Base-by-base conservation (phyloP, 495 filamentous ascomycete genomes). In the Penicillium paradoxum region DNA sequence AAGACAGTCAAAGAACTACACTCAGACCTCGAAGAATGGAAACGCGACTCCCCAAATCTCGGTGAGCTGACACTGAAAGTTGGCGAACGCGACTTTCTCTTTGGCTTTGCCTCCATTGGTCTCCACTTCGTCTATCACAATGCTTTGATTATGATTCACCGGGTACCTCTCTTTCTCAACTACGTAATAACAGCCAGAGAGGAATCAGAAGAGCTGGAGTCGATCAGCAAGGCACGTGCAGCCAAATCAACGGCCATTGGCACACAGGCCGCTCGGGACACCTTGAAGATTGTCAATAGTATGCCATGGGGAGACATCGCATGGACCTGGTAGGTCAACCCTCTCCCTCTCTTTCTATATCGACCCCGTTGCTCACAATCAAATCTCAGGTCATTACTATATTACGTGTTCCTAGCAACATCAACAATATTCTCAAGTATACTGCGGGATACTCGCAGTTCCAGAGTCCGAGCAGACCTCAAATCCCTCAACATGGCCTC, bases 81-180 rank as follows among this genome's bases (percentile, higher is more conserved):
- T 56, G 85, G 84, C 57, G 84, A 85, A n/a, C 79, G 80, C 2
- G 89, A 97, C 64, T 91, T 88, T 13, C 84, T 92, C 6, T 74
- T 95, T 13, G 86, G 96, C 38, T 80, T 97, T 18, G 92, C 95
- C 49, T 80, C 95, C 49, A 87, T 91, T 45, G 87, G 91, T 59
- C 71, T 97, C 36, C 90, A 95, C 62, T 90, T 97, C 59, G 82
- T 88, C 34, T 97, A 98, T 66, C 95, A 96, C 77, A 97, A 97
- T 71, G 91, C 89, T 51, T 73, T 96, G 51, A 96, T 91, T 14
- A 97, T 95, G 32, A 92, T 97, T 51, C 91, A 97, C 70, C 89
- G 93, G 22, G 91, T 97, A 84, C 93, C 89, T 2, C 79, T 95
- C 53, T 86, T 96, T 60, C 86, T 96, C 61, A 90, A 92, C 17